These are phyloP conservation scores for Ogataea paraovalis DNA, from an alignment of 805 yeast species.

Conservation along the genomic window DNA sequence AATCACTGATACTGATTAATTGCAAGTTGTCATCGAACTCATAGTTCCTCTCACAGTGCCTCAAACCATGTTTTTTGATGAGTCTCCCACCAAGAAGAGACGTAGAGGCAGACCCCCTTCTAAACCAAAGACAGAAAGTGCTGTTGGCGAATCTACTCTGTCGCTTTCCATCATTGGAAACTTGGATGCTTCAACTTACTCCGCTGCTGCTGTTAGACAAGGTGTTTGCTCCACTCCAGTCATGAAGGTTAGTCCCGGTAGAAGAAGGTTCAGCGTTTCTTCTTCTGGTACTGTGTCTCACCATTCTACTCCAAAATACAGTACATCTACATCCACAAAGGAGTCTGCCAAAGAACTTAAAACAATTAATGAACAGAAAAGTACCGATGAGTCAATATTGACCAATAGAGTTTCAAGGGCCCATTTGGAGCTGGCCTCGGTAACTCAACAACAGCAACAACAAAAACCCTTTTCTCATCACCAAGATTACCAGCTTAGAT, in stretches of 20 bases:
- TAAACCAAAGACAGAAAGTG: constrained; percentile 17
- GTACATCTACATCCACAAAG: background rate
- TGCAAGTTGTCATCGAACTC: no score
- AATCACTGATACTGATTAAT: background rate
- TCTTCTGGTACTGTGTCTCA: constrained; percentile 12
- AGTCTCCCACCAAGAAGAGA: constrained; percentile 20
- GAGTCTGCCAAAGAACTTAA: background rate
- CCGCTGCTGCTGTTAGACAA: constrained; percentile 28
- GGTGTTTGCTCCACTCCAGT: constrained; percentile 30
- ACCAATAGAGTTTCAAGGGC: constrained; percentile 15
- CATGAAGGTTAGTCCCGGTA: constrained; percentile 30
- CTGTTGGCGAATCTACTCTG: constrained; percentile 27
- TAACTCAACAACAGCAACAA: constrained; percentile 9
- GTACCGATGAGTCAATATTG: background rate
- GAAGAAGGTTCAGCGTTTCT: constrained; percentile 13
- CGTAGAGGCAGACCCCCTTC: constrained; percentile 31
- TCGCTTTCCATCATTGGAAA: constrained; percentile 18
- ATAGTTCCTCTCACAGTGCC: constrained; percentile 7
- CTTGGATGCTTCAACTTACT: constrained; percentile 22
- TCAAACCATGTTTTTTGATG: constrained; percentile 12
- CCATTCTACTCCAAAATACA: constrained; percentile 11
- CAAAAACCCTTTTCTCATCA: background rate
- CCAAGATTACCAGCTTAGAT: background rate
- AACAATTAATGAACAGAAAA: background rate
- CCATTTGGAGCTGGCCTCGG: constrained; percentile 19